Evolutionary conservation across 768 basidiomycete genomes (phyloP), one percentile per base, ranked within the genome.

Genomic region (Suillus bovinus): DNA sequence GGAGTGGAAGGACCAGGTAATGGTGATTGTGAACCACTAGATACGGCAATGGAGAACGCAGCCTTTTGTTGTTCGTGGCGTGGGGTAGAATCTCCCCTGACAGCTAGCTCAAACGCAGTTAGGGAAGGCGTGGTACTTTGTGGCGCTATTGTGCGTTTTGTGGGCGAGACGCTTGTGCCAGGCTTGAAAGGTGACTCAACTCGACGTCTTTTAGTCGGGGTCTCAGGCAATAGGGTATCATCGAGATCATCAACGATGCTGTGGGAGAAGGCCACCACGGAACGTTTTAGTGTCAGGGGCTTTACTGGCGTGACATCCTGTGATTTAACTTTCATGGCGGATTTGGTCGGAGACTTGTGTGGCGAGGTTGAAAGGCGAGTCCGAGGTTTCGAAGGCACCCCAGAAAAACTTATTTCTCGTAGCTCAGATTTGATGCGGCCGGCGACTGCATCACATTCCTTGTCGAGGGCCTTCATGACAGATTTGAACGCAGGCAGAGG

Each of bases 191-290:
- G 57, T 10, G 65, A 54, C 10, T 73, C 73, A 3, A 72, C 53
- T 59, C 74, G 80, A 41, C 74, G 73, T 66, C 72, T 80, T 64
- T 83, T 82, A 38, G 74, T 76, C 0, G 82, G 82, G 6, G 82
- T 78, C 57, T 75, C 72, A 5, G 79, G 79, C 59, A 78, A 60
- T 62, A 74, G 31, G 31, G 72, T 44, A 24, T 71, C 17, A 58
- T 76, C 49, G 6, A 55, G 33, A 2, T 39, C 64, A 57, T 68
- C 53, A 8, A 62, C 50, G 22, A 66, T 66, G 10, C 53, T 22
- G 14, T 34, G 59, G 4, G 62, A 60, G 13, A 72, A 70, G 4
- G 56, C 57, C 3, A 73, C 65, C 5, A 73, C 65, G 1, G 44
- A 42, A 9, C 77, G 79, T 68, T 82, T 84, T 63, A 74, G 76